Base-by-base conservation (phyloP, 2,329 filamentous ascomycete genomes). In the Hymenoscyphus infarciens region DNA sequence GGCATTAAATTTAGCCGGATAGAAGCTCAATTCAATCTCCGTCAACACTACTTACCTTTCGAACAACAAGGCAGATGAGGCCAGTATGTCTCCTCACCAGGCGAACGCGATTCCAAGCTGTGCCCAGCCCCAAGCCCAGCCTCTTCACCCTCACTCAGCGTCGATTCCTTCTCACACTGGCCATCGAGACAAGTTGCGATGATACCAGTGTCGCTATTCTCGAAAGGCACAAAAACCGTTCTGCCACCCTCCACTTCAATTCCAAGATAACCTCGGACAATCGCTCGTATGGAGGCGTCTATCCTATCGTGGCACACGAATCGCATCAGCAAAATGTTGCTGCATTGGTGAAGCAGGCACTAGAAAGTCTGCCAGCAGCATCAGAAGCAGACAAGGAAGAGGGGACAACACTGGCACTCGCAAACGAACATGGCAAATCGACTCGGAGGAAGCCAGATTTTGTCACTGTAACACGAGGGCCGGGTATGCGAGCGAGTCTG, bases 141-240 rank as follows among this genome's bases (percentile, higher is more conserved):
- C 11, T 52, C 53, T 11, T n/a, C 62, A 2, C 53, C 53, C 8
- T n/a, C 62, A 2, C 53, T 38, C 65, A 67, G n/a, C 67, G 64
- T 19, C 77, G 76, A 29, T 66, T 64, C 49, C 78, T 85, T 62
- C 73, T 83, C 19, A 86, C 83, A 5, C 82, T 94, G 57, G 90
- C 90, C 59, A 92, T 95, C 72, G 91, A 95, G 75, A 89, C 89
- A 10, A 92, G 89, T 2, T 95, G 94, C 81, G 94, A 98, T 77
- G 94, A 98, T 78, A 97, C 93, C 0, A 93, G 90, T 63, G 92
- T 97, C 22, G 89, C 94, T 33, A 77, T 98, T 56, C 81, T 97
- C 45, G 85, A 90, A 60, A 88, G 86, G 69, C 70, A 69, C 45
- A 25, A 64, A 10, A 67, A 72, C 27, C 66, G 65, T 38, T 68